Evolutionary conservation across 2,329 filamentous ascomycete species (phyloP).

Genomic region (Simplicillium sp.): DNA sequence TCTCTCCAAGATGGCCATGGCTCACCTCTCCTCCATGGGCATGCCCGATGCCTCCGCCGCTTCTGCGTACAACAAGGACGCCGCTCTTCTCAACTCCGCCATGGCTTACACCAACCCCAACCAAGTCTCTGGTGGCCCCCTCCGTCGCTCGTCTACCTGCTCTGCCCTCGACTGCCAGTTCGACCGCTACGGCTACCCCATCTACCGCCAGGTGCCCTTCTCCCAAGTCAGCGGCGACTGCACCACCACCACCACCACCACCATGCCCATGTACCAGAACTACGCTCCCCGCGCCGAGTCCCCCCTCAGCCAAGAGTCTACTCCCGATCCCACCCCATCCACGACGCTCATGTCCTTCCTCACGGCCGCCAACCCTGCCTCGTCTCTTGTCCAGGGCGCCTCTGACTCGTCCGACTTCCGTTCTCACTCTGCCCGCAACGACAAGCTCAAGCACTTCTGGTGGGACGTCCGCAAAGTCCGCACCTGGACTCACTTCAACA

Average conservation of each 20-base stretch:
- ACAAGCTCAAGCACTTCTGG: conserved; percentile 78
- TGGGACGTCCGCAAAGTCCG: conserved; percentile 88
- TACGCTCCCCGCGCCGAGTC: conserved; percentile 38
- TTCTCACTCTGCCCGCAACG: conserved; percentile 57
- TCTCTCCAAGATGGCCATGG: conserved; percentile 28
- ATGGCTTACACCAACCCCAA: conserved; percentile 41
- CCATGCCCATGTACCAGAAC: conserved; percentile 34
- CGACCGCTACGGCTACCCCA: conserved; percentile 71
- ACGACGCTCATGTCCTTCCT: conserved; percentile 74
- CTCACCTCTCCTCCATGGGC: conserved; percentile 24
- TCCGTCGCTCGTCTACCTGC: conserved; percentile 55
- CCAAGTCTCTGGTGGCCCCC: conserved; percentile 8
- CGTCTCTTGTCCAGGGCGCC: conserved; percentile 71
- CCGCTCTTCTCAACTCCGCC: conserved; percentile 57
- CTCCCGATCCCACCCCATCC: conserved; percentile 38
- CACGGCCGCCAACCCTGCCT: conserved; percentile 69
- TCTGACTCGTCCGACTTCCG: no score
- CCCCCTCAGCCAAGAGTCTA: conserved; percentile 28
- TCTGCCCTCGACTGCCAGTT: conserved; percentile 58
- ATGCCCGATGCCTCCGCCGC: conserved; percentile 13
- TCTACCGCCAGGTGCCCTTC: conserved; percentile 66
- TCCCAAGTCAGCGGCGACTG: conserved; percentile 9
- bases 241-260: conserved; percentile 13
- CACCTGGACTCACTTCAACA: conserved; percentile 72
- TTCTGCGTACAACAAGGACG: no score